Conservation (phyloP, 2,329 filamentous ascomycete species). For the Claviceps arundinis region DNA sequence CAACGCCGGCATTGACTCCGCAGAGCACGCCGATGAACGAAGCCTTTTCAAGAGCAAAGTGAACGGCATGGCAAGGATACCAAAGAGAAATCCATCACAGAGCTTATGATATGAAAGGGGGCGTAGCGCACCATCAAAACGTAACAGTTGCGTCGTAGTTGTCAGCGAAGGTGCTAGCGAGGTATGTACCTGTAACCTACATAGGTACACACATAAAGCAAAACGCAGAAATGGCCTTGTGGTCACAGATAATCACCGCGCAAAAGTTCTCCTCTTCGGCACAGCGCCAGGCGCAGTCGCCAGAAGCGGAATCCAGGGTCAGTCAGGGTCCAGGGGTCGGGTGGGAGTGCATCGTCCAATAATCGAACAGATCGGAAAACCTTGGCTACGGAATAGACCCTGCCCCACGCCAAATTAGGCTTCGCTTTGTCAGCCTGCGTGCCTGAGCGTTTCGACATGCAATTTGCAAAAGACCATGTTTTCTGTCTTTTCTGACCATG, state of each 20-base stretch:
- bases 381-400: background rate
- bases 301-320: conserved; percentile 14
- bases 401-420: background rate
- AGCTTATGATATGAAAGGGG: background rate
- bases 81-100: background rate
- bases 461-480: background rate
- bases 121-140: background rate
- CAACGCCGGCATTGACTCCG: background rate
- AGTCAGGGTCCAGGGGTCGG: conserved; percentile 11
- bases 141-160: background rate
- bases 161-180: no score
- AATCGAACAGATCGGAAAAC: conserved; percentile 21
- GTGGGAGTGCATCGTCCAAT: conserved; percentile 16
- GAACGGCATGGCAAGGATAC: background rate
- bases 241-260: background rate
- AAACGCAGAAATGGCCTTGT: background rate
- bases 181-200: no score
- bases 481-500: background rate
- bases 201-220: no score
- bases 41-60: background rate
- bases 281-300: background rate
- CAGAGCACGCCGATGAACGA: background rate
- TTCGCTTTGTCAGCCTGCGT: background rate
- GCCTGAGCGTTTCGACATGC: background rate
- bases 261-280: background rate